Evolutionary conservation across 257 asterid genomes (phyloP), one percentile per base, ranked within the genome.

Genomic region (Capsicum pubescens): DNA sequence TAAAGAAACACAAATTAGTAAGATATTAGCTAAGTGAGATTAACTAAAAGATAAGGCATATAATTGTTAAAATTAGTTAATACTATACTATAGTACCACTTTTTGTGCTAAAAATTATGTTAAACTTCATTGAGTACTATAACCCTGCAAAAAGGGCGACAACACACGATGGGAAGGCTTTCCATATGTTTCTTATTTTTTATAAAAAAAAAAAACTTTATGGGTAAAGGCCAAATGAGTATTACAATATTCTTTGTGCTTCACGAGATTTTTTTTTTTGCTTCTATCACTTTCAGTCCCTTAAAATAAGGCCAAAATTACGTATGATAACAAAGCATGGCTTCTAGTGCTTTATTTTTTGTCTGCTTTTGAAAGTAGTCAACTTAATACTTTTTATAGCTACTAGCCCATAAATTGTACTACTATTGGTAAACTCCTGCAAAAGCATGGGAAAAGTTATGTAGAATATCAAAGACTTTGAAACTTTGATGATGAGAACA

Each of bases 61-160:
- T n/a, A 36, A 1, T 3, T 36, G 3, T 36, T 36, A 36, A 36
- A 36, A 36, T 36, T 36, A 36, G 39, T 3, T 36, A 36, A 36
- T n/a, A n/a, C n/a, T n/a, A n/a, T n/a, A 36, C 1, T 3, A 36
- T 36, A 36, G 2, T 36, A 36, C 39, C 39, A 36, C 39, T 36
- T 36, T 36, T 36, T 36, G 39, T 36, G 39, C 3, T 36, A 36
- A 39, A 39, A 39, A 39, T 39, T 39, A 39, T 3, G 44, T 39
- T 39, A 39, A 2, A 26, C 4, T 74, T 69, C 32, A 58, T 66
- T 19, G 87, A 87, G 86, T 86, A 68, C 44, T 71, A 72, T 72
- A 72, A 80, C 63, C 89, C 87, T 87, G 89, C 89, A 84, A 59
- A 59, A 86, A 19, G 88, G 89, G 87, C 72, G 89, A 84, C 92